Evolutionary conservation across 2,329 filamentous ascomycete species (phyloP), one percentile per base, ranked within the genome.

Genomic region (Pseudocercospora eumusae): DNA sequence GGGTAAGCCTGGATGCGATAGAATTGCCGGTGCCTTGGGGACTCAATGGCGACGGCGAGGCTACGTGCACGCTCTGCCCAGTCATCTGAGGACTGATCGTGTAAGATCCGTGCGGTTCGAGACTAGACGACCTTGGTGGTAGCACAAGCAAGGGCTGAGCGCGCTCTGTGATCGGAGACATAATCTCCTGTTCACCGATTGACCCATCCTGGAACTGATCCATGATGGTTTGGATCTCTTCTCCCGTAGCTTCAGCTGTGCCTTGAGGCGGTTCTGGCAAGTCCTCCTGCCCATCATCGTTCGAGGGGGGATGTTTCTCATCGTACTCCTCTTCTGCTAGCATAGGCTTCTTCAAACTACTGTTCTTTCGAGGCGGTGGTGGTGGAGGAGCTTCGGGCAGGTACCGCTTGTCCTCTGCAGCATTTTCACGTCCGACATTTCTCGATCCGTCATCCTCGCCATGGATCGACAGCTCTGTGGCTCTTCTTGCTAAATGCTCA

Each of bases 171-270:
- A 91, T 84, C 4, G 92, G 92, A 65, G 92, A 96, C 92, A 96
- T 96, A 73, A 96, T 92, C 75, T 96, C 91, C 56, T 93, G 88
- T 57, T 71, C 70, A 0, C 88, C 90, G 56, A 87, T 86, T 27
- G 86, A 86, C 56, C 86, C 86, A 72, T 91, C 87, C 69, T 89
- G 88, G 70, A 98, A 98, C 77, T 98, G 95, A 65, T 92, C 91
- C 91, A 99, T 98, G 75, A 99, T 98, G 74, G 85, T 96, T 77
- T 97, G 91, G 63, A 99, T 97, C 78, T 99, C 95, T 56, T 86
- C 86, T 56, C 85, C 84, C 53, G 73, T 74, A 4, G 68, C 66
- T 47, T 78, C 77, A 1, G 72, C 71, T 1, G 64, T 65, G 5
- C 73, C 74, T 45, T 76, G 70, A 11, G 75, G 71, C 20, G 74